Conservation (phyloP, 306 rosid species). For the Mucuna pruriens region DNA sequence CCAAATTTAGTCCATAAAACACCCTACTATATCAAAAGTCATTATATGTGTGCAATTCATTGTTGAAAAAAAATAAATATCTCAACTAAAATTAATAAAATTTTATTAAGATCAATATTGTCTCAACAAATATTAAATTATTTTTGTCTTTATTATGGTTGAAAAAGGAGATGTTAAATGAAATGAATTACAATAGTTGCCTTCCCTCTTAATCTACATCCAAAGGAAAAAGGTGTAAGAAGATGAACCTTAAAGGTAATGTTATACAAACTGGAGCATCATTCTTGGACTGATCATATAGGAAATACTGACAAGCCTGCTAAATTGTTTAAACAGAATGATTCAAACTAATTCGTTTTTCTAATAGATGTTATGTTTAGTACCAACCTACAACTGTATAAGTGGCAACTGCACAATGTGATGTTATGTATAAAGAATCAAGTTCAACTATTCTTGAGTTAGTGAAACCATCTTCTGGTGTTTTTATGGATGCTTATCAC, state of each 20-base stretch:
- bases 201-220: not conserved
- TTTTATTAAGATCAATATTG: too few species aligned
- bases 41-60: too few species aligned
- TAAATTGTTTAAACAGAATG: conserved; percentile 35
- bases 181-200: too few species aligned
- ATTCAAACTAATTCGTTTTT: conserved; percentile 40
- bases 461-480: conserved; percentile 46
- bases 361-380: conserved; percentile 22
- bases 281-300: conserved; percentile 29
- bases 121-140: too few species aligned
- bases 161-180: too few species aligned
- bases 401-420: conserved; percentile 34
- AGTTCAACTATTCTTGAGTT: conserved; percentile 54
- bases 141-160: too few species aligned
- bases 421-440: conserved; percentile 52
- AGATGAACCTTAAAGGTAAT: not conserved
- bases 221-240: not conserved
- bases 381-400: conserved; percentile 30
- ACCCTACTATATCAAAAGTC: too few species aligned
- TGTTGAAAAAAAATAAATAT: too few species aligned
- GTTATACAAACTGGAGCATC: conserved; percentile 41
- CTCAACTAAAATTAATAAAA: too few species aligned
- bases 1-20: too few species aligned
- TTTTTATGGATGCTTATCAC: conserved; percentile 69
- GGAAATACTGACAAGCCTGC: not conserved